Evolutionary conservation across 805 yeast species (phyloP), one percentile per base, ranked within the genome.

Genomic region (Jamesozyma hellenica): DNA sequence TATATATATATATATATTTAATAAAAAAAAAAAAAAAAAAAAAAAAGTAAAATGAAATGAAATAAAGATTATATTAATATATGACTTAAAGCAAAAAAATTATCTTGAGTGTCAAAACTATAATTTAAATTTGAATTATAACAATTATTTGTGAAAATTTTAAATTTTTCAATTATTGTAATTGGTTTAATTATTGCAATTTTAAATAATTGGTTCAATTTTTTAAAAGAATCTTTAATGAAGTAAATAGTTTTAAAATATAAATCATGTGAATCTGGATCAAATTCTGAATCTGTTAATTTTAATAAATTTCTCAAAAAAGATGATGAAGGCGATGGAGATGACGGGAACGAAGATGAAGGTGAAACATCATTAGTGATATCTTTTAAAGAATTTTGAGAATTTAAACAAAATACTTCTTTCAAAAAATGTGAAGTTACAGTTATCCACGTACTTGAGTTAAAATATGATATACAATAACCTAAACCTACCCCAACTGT

Each of bases 401-500:
- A 17, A 23, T n/a, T 21, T n/a, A n/a, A n/a, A n/a, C n/a, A n/a
- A n/a, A n/a, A n/a, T n/a, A n/a, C n/a, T n/a, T n/a, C n/a, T 14
- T 32, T 40, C 33, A 33, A 32, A 34, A 26, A 39, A 25, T 25
- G 36, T 14, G 28, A 29, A 17, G 34, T 35, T 21, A 30, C 13
- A 10, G 31, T 17, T 12, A 32, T n/a, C 21, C 30, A 32, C 4
- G 34, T 19, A 18, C 17, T 4, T 3, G 53, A 46, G 18, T 46
- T 44, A 28, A 49, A 43, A 36, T 48, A 50, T 11, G 59, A 49
- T 18, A 57, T 36, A 40, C 51, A 56, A 36, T 51, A 56, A 2
- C 61, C 61, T 9, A 56, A 44, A 4, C 63, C 61, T 13, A 56
- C 52, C 12, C 63, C 61, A 1, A 55, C 45, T 1, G 60, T 48